Base-by-base conservation (phyloP, 1,284 basidiomycete species). In the Phlebopus sp. region DNA sequence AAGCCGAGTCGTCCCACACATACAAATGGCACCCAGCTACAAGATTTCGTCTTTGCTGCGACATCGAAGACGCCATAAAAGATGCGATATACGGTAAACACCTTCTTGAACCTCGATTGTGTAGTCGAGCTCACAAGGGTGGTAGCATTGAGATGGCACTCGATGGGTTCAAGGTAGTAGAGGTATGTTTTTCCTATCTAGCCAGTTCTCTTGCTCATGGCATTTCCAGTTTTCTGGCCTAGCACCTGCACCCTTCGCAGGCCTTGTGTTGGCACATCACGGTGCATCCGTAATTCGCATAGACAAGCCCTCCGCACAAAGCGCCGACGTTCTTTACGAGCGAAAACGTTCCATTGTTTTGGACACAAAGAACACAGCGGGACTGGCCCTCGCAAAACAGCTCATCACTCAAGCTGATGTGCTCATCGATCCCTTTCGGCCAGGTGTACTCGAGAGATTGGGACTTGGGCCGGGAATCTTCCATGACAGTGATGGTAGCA, bases 401-500 rank as follows among this genome's bases (percentile, higher is more conserved):
- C 71, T 93, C 50, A 76, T 92, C 21, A 63, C 70, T n/a, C 60
- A 72, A 34, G 84, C 87, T 4, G 90, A 93, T 62, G 77, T 92
- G 13, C 69, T 92, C 39, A 89, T 93, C 56, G 90, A 93, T 60
- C 83, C 90, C 1, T 93, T 88, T 63, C 73, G 90, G 43, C 89
- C 90, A 37, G 90, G 90, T 0, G 88, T 92, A 2, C 74, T 92
- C 66, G 90, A 93, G 60, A 75, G 79, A 49, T 69, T 92, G 17
- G 86, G 86, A 3, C 70, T 92, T 10, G 90, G 88, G 6, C 90
- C 90, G 2, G 79, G 86, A 14, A 75, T 86, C 4, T 87, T 90
- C 59, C 67, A 88, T 10, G 80, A 80, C 39, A 60, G 62, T 41
- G 61, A 58, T 3, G 52, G 54, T 4, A 64, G 67, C 30, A 65